phyloP scores from a whole-genome alignment of 371 early-diverging fungal genomes.

The Mortierella sp. region DNA sequence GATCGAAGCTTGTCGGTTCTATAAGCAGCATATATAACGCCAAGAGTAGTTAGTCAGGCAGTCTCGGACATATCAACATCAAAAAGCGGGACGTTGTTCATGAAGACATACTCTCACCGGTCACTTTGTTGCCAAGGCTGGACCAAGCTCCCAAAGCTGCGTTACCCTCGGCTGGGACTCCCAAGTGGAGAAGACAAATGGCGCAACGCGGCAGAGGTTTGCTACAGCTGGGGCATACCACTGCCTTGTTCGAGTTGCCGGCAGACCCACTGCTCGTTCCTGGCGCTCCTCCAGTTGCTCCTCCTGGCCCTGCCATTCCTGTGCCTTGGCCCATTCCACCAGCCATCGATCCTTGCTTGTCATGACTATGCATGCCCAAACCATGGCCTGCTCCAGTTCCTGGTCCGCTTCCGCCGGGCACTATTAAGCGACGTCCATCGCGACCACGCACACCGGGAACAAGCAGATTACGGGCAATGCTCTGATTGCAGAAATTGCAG shows the following conservation, averaged over 20 bases:
- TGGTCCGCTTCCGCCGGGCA: conserved; percentile 47
- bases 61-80: neutral
- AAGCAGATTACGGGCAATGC: conserved; percentile 73
- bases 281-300: conserved; percentile 12
- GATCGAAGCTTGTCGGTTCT: conserved; percentile 76
- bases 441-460: conserved; percentile 63
- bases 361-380: conserved; percentile 33
- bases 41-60: neutral
- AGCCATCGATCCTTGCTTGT: conserved; percentile 45
- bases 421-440: conserved; percentile 67
- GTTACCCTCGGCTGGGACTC: conserved; percentile 74
- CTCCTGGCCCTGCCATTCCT: conserved; percentile 35
- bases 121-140: conserved; percentile 52
- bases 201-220: conserved; percentile 94
- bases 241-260: conserved; percentile 26
- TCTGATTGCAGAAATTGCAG: conserved; percentile 90
- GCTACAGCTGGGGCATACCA: conserved; percentile 83
- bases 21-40: conserved; percentile 39
- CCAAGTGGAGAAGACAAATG: conserved; percentile 88
- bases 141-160: conserved; percentile 38
- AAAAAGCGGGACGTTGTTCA: neutral
- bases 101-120: conserved; percentile 56
- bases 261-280: conserved; percentile 24
- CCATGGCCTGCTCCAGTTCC: conserved; percentile 30
- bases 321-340: conserved; percentile 30